Evolutionary conservation across 2,329 filamentous ascomycete genomes (phyloP).

Genomic region (Aspergillus tanneri): DNA sequence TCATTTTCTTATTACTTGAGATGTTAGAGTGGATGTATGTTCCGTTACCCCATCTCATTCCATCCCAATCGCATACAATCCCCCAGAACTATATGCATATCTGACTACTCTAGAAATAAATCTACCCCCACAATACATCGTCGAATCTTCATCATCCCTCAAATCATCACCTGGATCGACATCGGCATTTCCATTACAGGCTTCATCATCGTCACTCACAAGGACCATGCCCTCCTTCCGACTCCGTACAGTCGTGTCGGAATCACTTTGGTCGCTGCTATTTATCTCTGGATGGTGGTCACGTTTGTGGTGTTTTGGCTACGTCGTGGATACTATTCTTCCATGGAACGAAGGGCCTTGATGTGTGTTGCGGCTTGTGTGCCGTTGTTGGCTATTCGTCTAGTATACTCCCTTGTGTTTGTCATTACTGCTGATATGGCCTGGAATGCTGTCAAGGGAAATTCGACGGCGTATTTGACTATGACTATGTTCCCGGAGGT

Average conservation of each 20-base stretch:
- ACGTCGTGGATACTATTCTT: slow-evolving; percentile 6
- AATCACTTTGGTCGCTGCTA: slow-evolving; percentile 10
- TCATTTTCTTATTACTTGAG: slow-evolving; percentile 18
- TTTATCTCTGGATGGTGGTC: slow-evolving; percentile 16
- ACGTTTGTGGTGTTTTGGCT: slow-evolving; percentile 12
- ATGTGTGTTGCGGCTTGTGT: slow-evolving; percentile 10
- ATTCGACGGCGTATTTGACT: slow-evolving; percentile 13
- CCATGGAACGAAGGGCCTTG: slow-evolving; percentile 10
- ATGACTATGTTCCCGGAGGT: slow-evolving; percentile 18
- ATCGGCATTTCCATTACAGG: slow-evolving; percentile 19
- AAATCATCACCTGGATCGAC: slow-evolving; percentile 19
- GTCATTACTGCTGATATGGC: slow-evolving; percentile 15
- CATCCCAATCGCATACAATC: neutral
- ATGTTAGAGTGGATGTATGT: slow-evolving; percentile 17
- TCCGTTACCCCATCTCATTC: neutral
- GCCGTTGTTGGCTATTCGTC: slow-evolving; percentile 13
- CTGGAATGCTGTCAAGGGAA: slow-evolving; percentile 16
- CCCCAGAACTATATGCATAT: neutral
- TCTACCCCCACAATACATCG: slow-evolving; percentile 4
- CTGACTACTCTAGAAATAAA: slow-evolving; percentile 13
- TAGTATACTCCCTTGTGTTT: slow-evolving; percentile 15
- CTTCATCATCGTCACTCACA: slow-evolving; percentile 16
- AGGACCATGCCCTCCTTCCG: slow-evolving; percentile 12
- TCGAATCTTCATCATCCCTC: slow-evolving; percentile 14
- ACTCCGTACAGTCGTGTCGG: slow-evolving; percentile 17